phyloP scores from a whole-genome alignment of 805 yeast species.

The Ogataea siamensis region DNA sequence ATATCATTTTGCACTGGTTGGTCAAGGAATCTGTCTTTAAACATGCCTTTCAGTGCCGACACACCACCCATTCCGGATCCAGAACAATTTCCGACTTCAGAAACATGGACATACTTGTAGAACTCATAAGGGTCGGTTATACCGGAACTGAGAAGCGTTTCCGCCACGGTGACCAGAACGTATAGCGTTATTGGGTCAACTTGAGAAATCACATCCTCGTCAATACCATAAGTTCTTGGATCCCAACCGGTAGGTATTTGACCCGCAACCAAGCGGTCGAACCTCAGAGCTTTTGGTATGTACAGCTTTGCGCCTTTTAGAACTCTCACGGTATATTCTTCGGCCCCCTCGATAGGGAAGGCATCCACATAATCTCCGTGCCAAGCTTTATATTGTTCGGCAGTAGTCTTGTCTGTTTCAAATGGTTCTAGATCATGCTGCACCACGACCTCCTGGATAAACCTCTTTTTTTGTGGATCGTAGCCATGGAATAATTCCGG shows the following conservation, averaged over 20 bases:
- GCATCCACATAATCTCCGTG: conserved; percentile 94
- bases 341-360: conserved; percentile 83
- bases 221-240: conserved; percentile 90
- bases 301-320: conserved; percentile 89
- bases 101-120: conserved; percentile 96
- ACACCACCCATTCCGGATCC: conserved; percentile 99
- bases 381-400: conserved; percentile 88
- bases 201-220: conserved; percentile 88
- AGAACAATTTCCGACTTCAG: conserved; percentile 98
- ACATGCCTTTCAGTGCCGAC: conserved; percentile 95
- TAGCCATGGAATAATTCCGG: conserved; percentile 93
- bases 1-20: conserved; percentile 96
- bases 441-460: conserved; percentile 92
- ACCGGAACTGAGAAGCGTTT: conserved; percentile 93
- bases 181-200: conserved; percentile 95
- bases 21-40: conserved; percentile 90
- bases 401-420: conserved; percentile 92
- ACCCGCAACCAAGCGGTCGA: conserved; percentile 78
- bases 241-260: conserved; percentile 99
- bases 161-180: conserved; percentile 91
- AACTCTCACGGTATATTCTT: conserved; percentile 87
- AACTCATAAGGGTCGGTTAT: conserved; percentile 97
- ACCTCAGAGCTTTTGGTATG: conserved; percentile 82
- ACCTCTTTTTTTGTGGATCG: conserved; percentile 89
- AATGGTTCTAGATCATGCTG: conserved; percentile 97